Evolutionary conservation across 306 rosid species (phyloP), one percentile per base, ranked within the genome.

Genomic region (Lathyrus sativus): DNA sequence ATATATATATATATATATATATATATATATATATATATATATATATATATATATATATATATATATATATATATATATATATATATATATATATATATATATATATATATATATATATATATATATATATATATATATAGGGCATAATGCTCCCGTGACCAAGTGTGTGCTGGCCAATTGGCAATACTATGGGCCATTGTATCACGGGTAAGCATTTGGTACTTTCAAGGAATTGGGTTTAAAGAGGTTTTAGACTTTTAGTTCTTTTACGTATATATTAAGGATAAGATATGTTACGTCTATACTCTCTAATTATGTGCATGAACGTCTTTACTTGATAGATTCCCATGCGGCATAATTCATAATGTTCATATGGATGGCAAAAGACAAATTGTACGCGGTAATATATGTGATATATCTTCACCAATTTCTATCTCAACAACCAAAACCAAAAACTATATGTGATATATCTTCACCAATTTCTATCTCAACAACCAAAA

Each of bases 161-260:
- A 28, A 12, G 31, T 13, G 19, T 29, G 39, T n/a, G 41, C 62
- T 56, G 62, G 62, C 62, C 62, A 56, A 56, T 56, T 56, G 62
- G 62, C 62, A 56, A 56, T 56, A 56, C 62, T 56, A 56, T 56
- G 62, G 39, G 62, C 62, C 29, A 56, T 1, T 70, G 56, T 22
- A 46, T 81, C 82, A 81, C 82, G 82, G 74, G 80, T 53, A 64
- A 9, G 63, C 56, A 42, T 68, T 63, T 69, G 71, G 69, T 56
- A 22, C 15, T 68, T 50, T 67, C 12, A 63, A 63, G 57, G 75
- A 70, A 41, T 42, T 74, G 31, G 51, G 72, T 73, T 61, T 46
- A 58, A 65, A 41, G 1, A 41, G 11, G 38, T 35, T n/a, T 64
- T 7, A 22, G 55, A 26, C 28, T 65, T 74, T 73, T 67, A 57